A percentile compares a stretch with the other conserved stretches of the same genome.
phyloP scores from a whole-genome alignment of 176 grass and related monocot species.

The Ampelocalamus luodianensis region DNA sequence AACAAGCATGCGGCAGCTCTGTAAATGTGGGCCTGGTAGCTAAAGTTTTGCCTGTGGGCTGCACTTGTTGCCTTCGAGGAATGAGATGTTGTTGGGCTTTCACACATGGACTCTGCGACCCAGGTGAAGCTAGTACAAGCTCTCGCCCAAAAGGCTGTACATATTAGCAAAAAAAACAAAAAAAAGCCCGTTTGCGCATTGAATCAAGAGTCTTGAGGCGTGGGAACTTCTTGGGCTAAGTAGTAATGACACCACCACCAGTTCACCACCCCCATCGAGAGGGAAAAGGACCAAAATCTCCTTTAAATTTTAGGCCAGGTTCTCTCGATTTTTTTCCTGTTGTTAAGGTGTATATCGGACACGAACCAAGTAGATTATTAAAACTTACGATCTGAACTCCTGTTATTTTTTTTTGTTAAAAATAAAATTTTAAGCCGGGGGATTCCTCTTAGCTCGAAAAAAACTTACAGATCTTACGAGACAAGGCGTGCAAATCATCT shows the following conservation, averaged over 20 bases:
- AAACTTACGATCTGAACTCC: background rate
- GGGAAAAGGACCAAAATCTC: no score
- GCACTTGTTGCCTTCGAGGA: background rate
- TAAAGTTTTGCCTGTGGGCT: background rate
- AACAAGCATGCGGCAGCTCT: background rate
- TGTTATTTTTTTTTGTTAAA: background rate
- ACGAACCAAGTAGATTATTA: background rate
- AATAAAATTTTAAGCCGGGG: background rate
- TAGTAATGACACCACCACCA: background rate
- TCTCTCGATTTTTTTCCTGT: background rate
- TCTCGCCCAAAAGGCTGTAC: background rate
- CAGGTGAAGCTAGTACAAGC: background rate
- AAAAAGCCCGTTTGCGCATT: background rate
- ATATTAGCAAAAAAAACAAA: background rate
- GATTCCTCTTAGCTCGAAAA: background rate
- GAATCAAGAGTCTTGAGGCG: background rate
- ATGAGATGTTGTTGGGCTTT: background rate
- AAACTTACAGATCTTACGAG: background rate
- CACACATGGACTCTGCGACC: background rate
- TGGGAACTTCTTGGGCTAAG: no score
- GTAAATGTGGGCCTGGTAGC: background rate
- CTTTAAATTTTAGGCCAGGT: no score
- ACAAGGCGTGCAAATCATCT: background rate
- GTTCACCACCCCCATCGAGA: background rate
- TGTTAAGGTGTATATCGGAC: background rate